A percentile compares a stretch with the other conserved stretches of the same genome.
phyloP scores from a whole-genome alignment of 768 basidiomycete genomes.

The Boletus vinaceobasis region DNA sequence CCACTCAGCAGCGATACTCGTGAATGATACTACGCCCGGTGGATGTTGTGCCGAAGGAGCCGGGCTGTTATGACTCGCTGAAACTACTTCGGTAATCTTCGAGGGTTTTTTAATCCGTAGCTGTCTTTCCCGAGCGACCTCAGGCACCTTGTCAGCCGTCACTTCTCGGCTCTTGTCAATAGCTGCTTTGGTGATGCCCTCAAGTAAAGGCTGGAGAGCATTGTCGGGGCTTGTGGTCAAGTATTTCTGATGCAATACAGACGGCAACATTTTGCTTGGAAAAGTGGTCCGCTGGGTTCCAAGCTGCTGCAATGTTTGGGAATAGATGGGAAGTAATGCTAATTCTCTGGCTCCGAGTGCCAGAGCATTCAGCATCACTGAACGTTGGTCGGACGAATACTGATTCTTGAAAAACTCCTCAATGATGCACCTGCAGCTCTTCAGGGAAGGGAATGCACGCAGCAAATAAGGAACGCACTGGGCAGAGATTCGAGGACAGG shows the following conservation, averaged over 20 bases:
- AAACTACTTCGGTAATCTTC: slow-evolving; percentile 43
- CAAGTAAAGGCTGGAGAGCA: slow-evolving; percentile 54
- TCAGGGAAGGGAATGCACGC: not conserved
- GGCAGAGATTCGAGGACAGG: slow-evolving; percentile 72
- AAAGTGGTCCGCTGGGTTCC: slow-evolving; percentile 46
- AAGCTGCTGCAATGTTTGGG: slow-evolving; percentile 32
- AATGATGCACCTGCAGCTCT: slow-evolving; percentile 59
- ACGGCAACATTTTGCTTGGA: slow-evolving; percentile 79
- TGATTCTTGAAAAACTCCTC: slow-evolving; percentile 95
- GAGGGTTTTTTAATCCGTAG: slow-evolving; percentile 57
- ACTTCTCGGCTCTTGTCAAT: slow-evolving; percentile 59
- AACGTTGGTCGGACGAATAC: slow-evolving; percentile 85
- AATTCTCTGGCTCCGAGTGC: slow-evolving; percentile 85
- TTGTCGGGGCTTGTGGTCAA: slow-evolving; percentile 40
- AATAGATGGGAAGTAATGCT: slow-evolving; percentile 43
- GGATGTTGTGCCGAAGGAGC: slow-evolving; percentile 4
- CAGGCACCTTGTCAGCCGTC: slow-evolving; percentile 53
- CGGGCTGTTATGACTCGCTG: slow-evolving; percentile 17
- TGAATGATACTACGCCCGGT: slow-evolving; percentile 41
- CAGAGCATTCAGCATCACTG: slow-evolving; percentile 79
- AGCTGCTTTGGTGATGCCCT: slow-evolving; percentile 58
- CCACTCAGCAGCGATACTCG: slow-evolving; percentile 76
- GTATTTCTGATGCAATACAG: slow-evolving; percentile 67
- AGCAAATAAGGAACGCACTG: slow-evolving; percentile 53
- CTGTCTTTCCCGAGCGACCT: slow-evolving; percentile 68